phyloP scores from a whole-genome alignment of 768 basidiomycete genomes.

The Xerocomus brunneocitrinus region DNA sequence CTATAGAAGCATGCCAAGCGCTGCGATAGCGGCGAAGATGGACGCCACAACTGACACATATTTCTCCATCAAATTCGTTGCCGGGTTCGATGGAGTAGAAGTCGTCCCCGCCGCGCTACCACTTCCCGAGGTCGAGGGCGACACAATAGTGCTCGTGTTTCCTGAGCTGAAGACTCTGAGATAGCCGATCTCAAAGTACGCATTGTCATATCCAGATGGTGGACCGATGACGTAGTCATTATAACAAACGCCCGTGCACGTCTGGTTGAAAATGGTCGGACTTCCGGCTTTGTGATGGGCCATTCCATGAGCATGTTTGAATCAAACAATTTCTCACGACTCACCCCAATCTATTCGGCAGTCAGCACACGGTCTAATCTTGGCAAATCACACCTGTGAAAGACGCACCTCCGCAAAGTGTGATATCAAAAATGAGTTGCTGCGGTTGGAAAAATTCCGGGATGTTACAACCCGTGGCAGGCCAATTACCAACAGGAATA shows the following conservation, averaged over 20 bases:
- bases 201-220: conserved; percentile 55
- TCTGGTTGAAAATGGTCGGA: conserved; percentile 48
- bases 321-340: not conserved
- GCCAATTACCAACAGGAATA: conserved; percentile 67
- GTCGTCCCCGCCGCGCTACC: conserved; percentile 14
- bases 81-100: conserved; percentile 10
- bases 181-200: conserved; percentile 69
- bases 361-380: conserved; percentile 9
- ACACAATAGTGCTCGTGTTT: conserved; percentile 27
- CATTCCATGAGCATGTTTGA: conserved; percentile 11
- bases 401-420: conserved; percentile 56
- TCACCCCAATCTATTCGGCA: conserved; percentile 30
- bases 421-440: conserved; percentile 69
- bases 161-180: conserved; percentile 45
- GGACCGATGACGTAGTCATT: conserved; percentile 63
- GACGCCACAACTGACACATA: conserved; percentile 5
- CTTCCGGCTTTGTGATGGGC: conserved; percentile 43
- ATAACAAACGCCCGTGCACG: conserved; percentile 67
- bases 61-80: not conserved
- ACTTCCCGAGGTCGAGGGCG: conserved; percentile 18
- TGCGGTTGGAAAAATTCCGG: conserved; percentile 56
- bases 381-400: conserved; percentile 7
- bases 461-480: conserved; percentile 50
- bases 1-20: conserved; percentile 14
- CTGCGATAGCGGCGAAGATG: conserved; percentile 11